Percentiles rank a stretch among this genome's conserved stretches.
phyloP scores from a whole-genome alignment of 257 asterid species.

The Nemophila menziesii region DNA sequence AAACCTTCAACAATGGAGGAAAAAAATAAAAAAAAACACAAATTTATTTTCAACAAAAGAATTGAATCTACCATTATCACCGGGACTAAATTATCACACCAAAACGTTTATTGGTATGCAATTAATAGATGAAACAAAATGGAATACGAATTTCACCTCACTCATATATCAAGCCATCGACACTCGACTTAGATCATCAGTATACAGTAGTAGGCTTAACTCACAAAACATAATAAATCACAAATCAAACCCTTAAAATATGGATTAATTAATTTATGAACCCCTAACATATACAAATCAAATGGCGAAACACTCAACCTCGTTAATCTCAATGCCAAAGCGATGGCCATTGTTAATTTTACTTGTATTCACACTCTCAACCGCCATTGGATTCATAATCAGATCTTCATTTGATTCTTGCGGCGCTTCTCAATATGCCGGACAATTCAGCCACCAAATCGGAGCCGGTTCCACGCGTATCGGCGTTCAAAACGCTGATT shows the following conservation, averaged over 20 bases:
- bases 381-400: conserved; percentile 48
- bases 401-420: conserved; percentile 57
- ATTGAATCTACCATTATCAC: too few relatives aligned
- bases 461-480: conserved; percentile 9
- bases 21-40: too few relatives aligned
- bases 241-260: background rate
- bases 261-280: background rate
- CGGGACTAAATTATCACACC: too few relatives aligned
- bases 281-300: background rate
- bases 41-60: too few relatives aligned
- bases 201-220: background rate
- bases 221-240: background rate
- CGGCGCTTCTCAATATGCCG: conserved; percentile 20
- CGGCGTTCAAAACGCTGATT: conserved; percentile 7
- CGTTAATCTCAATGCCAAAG: conserved; percentile 23
- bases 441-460: conserved; percentile 15
- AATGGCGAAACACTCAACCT: conserved; percentile 38
- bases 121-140: too few relatives aligned
- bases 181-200: background rate
- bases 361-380: conserved; percentile 38
- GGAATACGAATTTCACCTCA: too few relatives aligned
- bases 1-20: too few relatives aligned
- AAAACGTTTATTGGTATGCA: too few relatives aligned
- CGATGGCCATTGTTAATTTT: conserved; percentile 38
- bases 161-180: too few relatives aligned